A percentile compares a stretch with the other conserved stretches of the same genome.
Evolutionary conservation across 768 basidiomycete species (phyloP).

Genomic region (Agaricus subrufescens): DNA sequence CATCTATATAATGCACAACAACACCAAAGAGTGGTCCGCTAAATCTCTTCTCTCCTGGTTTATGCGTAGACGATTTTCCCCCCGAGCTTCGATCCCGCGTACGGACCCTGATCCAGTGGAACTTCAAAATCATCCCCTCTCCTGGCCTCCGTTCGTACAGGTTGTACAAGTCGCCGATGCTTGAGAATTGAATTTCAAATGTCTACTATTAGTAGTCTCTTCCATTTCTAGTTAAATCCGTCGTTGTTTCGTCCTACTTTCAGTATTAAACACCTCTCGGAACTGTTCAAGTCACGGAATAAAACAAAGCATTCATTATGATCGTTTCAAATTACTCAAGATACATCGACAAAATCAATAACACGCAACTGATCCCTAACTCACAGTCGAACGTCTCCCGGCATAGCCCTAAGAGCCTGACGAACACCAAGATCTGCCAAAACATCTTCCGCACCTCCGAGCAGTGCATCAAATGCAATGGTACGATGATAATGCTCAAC

Average conservation of each 20-base stretch:
- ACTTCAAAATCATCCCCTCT: background rate
- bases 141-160: background rate
- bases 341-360: too few species aligned
- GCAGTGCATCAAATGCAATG: constrained; percentile 62
- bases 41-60: background rate
- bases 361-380: background rate
- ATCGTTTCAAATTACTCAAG: too few species aligned
- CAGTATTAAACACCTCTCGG: too few species aligned
- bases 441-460: constrained; percentile 68
- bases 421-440: constrained; percentile 71
- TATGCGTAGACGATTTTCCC: background rate
- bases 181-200: too few species aligned
- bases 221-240: too few species aligned
- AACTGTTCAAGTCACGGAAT: too few species aligned
- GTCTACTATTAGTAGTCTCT: too few species aligned
- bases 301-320: too few species aligned
- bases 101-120: background rate
- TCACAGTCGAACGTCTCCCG: constrained; percentile 55
- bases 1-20: constrained; percentile 16
- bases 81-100: background rate
- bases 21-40: background rate
- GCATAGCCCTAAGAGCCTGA: constrained; percentile 69
- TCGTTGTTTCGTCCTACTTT: too few species aligned
- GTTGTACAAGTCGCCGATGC: too few species aligned
- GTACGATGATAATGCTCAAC: constrained; percentile 75